phyloP scores from a whole-genome alignment of 805 yeast genomes.

The Suhomyces kilbournensis region DNA sequence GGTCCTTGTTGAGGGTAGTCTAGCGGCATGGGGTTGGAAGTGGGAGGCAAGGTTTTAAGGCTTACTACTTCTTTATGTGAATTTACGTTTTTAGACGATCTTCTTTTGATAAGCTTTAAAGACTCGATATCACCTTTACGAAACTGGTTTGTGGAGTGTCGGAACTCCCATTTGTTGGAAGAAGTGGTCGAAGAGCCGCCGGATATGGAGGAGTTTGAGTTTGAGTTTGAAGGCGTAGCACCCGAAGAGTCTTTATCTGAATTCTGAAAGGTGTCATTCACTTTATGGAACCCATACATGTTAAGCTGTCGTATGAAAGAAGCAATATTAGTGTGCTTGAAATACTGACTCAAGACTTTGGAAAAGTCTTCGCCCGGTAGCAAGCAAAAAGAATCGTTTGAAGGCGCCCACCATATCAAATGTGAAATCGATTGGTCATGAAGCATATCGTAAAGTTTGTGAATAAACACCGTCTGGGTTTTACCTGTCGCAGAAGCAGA shows the following conservation, averaged over 20 bases:
- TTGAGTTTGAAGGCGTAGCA: constrained; percentile 2
- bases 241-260: constrained; percentile 5
- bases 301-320: constrained; percentile 42
- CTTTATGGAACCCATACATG: constrained; percentile 47
- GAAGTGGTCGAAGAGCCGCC: constrained; percentile 21
- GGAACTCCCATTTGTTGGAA: constrained; percentile 72
- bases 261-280: constrained; percentile 36
- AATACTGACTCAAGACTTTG: constrained; percentile 59
- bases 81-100: constrained; percentile 49
- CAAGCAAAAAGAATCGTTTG: constrained; percentile 72
- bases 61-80: constrained; percentile 39
- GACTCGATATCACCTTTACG: constrained; percentile 77
- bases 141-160: constrained; percentile 76
- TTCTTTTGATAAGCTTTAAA: constrained; percentile 71
- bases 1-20: constrained; percentile 1
- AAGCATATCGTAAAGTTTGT: constrained; percentile 86
- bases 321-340: constrained; percentile 45
- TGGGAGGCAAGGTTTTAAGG: constrained; percentile 31
- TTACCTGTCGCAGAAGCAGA: constrained; percentile 18
- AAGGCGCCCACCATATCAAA: constrained; percentile 81
- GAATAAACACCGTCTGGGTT: constrained; percentile 62
- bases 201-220: constrained; percentile 2
- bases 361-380: constrained; percentile 85
- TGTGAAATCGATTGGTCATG: constrained; percentile 72
- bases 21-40: constrained; percentile 13